Evolutionary conservation across 257 asterid genomes (phyloP).

Genomic region (Nicotiana tabacum): DNA sequence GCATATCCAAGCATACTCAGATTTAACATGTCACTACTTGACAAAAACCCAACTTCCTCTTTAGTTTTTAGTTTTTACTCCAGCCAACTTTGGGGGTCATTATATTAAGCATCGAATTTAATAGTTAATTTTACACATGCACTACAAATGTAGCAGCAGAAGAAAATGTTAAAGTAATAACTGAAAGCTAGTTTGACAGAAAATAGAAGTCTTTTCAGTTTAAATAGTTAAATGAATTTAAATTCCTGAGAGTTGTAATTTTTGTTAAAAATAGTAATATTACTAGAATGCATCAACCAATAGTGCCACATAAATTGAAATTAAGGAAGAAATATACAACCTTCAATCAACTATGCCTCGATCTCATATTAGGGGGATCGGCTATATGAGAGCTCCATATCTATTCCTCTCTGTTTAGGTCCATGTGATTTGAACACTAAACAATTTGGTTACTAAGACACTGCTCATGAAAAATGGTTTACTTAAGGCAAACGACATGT

Average conservation of each 20-base stretch:
- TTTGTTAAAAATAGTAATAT: background rate
- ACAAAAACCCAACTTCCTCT: background rate
- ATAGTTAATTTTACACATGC: background rate
- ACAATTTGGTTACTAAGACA: background rate
- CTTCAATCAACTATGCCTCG: background rate
- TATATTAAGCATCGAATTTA: background rate
- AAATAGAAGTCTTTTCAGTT: background rate
- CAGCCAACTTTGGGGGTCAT: background rate
- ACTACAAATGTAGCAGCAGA: background rate
- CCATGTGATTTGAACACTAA: background rate
- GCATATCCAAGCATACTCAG: background rate
- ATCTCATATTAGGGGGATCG: background rate
- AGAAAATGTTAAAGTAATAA: background rate
- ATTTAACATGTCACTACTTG: background rate
- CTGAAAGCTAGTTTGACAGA: background rate
- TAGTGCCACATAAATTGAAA: background rate
- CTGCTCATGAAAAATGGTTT: background rate
- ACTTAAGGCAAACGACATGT: background rate
- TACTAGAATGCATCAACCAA: background rate
- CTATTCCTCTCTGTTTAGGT: background rate
- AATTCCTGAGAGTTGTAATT: background rate
- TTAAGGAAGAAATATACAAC: conserved; percentile 1
- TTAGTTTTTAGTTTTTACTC: background rate
- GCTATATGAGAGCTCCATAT: background rate
- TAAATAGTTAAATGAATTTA: background rate